These are phyloP conservation scores for Chenopodium album DNA, from an alignment of 148 eudicot species.

Conservation along the genomic window DNA sequence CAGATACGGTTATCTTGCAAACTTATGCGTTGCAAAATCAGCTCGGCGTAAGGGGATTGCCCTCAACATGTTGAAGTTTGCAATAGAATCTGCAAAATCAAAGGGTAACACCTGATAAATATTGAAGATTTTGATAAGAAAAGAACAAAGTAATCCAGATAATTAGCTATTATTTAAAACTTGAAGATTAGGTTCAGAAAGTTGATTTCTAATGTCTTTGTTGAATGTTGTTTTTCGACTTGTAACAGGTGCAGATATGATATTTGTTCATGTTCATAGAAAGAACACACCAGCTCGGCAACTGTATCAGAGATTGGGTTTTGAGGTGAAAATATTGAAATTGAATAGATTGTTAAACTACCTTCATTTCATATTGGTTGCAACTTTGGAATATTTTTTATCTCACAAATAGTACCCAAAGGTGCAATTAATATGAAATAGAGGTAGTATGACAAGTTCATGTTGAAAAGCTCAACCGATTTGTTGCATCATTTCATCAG, in stretches of 20 bases:
- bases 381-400: too few species aligned
- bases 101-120: slow-evolving; percentile 36
- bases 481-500: slow-evolving; percentile 32
- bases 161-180: neutral
- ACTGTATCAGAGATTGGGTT: slow-evolving; percentile 77
- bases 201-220: neutral
- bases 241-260: slow-evolving; percentile 57
- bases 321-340: slow-evolving; percentile 44
- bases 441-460: neutral
- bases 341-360: too few species aligned
- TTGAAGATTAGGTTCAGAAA: neutral
- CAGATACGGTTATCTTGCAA: slow-evolving; percentile 60
- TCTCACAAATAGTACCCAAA: too few species aligned
- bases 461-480: neutral
- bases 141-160: too few species aligned
- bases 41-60: slow-evolving; percentile 82
- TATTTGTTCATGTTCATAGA: slow-evolving; percentile 68
- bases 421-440: too few species aligned
- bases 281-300: slow-evolving; percentile 56
- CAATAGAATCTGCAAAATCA: slow-evolving; percentile 54
- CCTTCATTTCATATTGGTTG: too few species aligned
- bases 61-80: slow-evolving; percentile 66
- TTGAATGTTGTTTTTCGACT: neutral
- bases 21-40: slow-evolving; percentile 72
- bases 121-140: neutral